Base-by-base conservation (phyloP, 257 asterid species). In the Cordia subcordata region DNA sequence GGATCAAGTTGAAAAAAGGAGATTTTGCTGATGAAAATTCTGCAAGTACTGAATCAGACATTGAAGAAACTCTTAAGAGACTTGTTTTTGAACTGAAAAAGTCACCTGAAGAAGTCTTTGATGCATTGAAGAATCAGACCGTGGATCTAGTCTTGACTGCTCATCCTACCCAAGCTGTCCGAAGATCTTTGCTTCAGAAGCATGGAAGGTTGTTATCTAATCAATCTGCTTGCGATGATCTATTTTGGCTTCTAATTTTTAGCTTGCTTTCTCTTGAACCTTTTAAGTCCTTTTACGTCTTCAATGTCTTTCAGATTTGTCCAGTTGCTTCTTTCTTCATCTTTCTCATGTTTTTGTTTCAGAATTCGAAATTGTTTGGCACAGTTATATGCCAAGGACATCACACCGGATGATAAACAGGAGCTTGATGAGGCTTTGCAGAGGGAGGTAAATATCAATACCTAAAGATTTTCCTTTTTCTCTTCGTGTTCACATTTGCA, bases 111-210 rank as follows among this genome's bases (percentile, higher is more conserved):
- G 81, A 78, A 65, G 78, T 78, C 40, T 78, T 78, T 65, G 76
- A 78, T 37, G 84, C 84, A 11, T 44, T 78, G n/a, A 78, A 74
- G 71, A 78, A 78, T 65, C 84, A 78, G 69, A 78, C 84, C 1
- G 81, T 78, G 58, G 84, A 78, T 68, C 71, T 78, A 40, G 84
- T 78, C 62, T 55, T 78, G 42, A 78, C 84, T 68, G 84, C 84
- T 62, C 84, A 78, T 58, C 84, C 84, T 27, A 78, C 84, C 53
- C 84, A 78, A 53, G 68, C 84, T 54, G 57, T 72, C 38, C 67
- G 84, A n/a, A 71, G 84, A 65, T 78, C 84, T 23, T 65, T 78
- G 68, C 84, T 78, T 62, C 84, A 78, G 53, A 78, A 78, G 65
- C 84, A 78, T 55, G 81, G 68, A 27, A 78, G 84, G 84, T 77